Evolutionary conservation across 331 rosid genomes (phyloP), one percentile per base, ranked within the genome.

Genomic region (Rhamnella rubrinervis): DNA sequence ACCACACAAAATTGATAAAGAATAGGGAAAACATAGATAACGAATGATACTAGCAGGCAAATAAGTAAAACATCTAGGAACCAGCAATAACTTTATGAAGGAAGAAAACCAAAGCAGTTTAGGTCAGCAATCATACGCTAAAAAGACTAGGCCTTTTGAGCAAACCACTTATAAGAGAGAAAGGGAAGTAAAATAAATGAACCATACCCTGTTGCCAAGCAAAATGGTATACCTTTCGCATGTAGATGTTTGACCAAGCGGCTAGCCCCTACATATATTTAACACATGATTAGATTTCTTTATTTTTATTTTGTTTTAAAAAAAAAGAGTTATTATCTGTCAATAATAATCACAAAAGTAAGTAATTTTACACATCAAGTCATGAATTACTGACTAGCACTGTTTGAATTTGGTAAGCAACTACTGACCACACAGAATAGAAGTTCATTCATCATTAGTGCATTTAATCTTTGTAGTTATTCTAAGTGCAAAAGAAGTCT

Each of bases 141-240:
- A 53, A 0, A 1, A 16, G 44, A 7, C 8, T 20, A 53, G 8
- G 2, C 23, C 58, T 53, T 10, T 61, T 71, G 38, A 50, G 39
- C 41, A 63, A 31, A 35, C 58, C 25, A 39, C 46, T 8, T 28
- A 59, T 41, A 19, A 16, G 53, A 35, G 35, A 57, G 58, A 61
- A 55, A 2, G 61, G 46, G 59, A 47, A 58, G 51, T 40, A 19
- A 15, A 20, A 23, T 15, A 46, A 12, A 58, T 13, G 59, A 74
- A 76, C 12, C 41, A 14, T 90, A 93, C 98, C 98, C 97, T 12
- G 98, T 86, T 55, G 97, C 98, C 85, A 93, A 59, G 60, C 80
- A 75, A 60, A 91, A 84, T 40, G 96, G 91, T 57, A 93, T 67
- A 78, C 97, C 89, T 71, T 87, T 90, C 55, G 84, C 85, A 78